phyloP scores from a whole-genome alignment of 2,329 filamentous ascomycete species.

The Neofusicoccum laricinum region DNA sequence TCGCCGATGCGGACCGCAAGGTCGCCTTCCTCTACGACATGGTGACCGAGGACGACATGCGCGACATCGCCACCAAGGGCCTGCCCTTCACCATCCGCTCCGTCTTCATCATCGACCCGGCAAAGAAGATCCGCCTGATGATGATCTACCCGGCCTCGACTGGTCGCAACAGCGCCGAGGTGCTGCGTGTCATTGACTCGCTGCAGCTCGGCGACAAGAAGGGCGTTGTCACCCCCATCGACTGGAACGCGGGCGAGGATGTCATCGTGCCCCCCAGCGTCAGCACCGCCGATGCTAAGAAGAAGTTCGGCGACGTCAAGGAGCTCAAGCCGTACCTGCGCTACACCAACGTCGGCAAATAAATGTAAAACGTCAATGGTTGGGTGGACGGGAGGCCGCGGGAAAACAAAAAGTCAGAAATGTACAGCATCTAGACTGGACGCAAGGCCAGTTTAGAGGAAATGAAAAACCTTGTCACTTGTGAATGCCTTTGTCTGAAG shows the following conservation, averaged over 20 bases:
- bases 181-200: conserved; percentile 51
- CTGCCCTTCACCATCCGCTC: conserved; percentile 63
- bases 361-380: not conserved
- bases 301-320: conserved; percentile 58
- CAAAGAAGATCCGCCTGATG: conserved; percentile 62
- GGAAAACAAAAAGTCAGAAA: not conserved
- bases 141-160: conserved; percentile 62
- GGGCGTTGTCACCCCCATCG: conserved; percentile 59
- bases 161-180: conserved; percentile 54
- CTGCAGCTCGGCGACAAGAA: conserved; percentile 59
- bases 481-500: not conserved
- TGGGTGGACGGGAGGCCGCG: not conserved
- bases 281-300: conserved; percentile 58
- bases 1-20: conserved; percentile 52
- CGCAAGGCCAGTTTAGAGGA: not conserved
- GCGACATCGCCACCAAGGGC: conserved; percentile 57
- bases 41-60: conserved; percentile 54
- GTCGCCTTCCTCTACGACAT: conserved; percentile 53
- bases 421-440: not conserved
- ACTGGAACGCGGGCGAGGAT: conserved; percentile 59
- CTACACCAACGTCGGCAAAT: conserved; percentile 41
- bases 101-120: conserved; percentile 64
- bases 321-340: conserved; percentile 63
- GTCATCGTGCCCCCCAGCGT: conserved; percentile 61
- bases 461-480: not conserved